Evolutionary conservation across 2,329 filamentous ascomycete genomes (phyloP).

Genomic region (Cercospora zeina): DNA sequence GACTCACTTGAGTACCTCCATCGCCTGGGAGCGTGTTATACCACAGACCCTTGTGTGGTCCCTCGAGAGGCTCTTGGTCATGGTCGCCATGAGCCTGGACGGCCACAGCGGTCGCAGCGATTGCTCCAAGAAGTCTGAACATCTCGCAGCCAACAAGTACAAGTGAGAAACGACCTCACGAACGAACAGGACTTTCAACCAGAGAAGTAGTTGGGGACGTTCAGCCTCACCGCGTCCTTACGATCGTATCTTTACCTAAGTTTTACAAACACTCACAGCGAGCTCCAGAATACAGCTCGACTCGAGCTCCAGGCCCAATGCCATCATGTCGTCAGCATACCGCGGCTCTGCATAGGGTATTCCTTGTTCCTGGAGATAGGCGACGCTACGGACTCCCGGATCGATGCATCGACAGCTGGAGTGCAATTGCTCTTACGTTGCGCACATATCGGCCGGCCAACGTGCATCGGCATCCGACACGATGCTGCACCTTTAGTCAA

Average conservation of each 20-base stretch:
- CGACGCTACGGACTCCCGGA: slow-evolving; percentile 15
- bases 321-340: slow-evolving; percentile 20
- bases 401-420: slow-evolving; percentile 3
- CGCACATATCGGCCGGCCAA: slow-evolving; percentile 17
- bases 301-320: slow-evolving; percentile 21
- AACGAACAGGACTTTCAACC: neutral
- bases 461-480: slow-evolving; percentile 13
- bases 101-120: slow-evolving; percentile 47
- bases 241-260: slow-evolving; percentile 25
- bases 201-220: slow-evolving; percentile 11
- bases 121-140: slow-evolving; percentile 29
- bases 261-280: slow-evolving; percentile 11
- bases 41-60: slow-evolving; percentile 75
- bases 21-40: slow-evolving; percentile 81
- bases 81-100: slow-evolving; percentile 59
- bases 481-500: slow-evolving; percentile 23
- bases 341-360: slow-evolving; percentile 19
- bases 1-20: slow-evolving; percentile 73
- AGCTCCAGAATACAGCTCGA: slow-evolving; percentile 19
- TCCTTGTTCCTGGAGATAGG: slow-evolving; percentile 31
- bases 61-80: slow-evolving; percentile 60
- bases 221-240: slow-evolving; percentile 4
- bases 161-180: neutral
- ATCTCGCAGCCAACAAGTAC: slow-evolving; percentile 22
- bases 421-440: slow-evolving; percentile 24